phyloP scores from a whole-genome alignment of 768 basidiomycete species.

The Hortiboletus campestris region DNA sequence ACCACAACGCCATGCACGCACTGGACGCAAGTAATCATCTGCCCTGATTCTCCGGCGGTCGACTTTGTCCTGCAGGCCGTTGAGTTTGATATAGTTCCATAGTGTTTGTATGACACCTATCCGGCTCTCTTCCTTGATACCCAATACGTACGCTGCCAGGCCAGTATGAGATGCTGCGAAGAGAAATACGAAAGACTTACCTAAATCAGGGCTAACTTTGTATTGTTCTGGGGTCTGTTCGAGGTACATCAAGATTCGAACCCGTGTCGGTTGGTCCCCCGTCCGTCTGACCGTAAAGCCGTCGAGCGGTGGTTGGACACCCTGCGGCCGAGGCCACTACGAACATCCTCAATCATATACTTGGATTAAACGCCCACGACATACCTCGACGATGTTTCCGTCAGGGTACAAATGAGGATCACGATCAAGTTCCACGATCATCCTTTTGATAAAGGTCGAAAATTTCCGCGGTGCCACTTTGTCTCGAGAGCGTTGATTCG shows the following conservation, averaged over 20 bases:
- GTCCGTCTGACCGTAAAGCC: slow-evolving; percentile 83
- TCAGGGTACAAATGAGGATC: slow-evolving; percentile 80
- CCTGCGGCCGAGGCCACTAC: slow-evolving; percentile 64
- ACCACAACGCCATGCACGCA: slow-evolving; percentile 32
- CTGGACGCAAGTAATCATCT: slow-evolving; percentile 66
- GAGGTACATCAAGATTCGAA: slow-evolving; percentile 81
- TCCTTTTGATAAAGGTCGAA: slow-evolving; percentile 78
- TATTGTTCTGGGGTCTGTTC: slow-evolving; percentile 88
- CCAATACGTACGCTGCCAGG: slow-evolving; percentile 56
- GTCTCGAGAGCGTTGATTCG: slow-evolving; percentile 64
- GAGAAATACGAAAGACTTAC: slow-evolving; percentile 33
- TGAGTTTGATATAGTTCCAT: slow-evolving; percentile 91
- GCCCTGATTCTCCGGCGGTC: slow-evolving; percentile 69
- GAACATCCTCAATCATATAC: neutral
- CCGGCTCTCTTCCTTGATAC: slow-evolving; percentile 82
- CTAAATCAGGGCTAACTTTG: slow-evolving; percentile 73
- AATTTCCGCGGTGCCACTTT: slow-evolving; percentile 70
- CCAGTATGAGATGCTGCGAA: slow-evolving; percentile 1
- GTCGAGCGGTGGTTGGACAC: slow-evolving; percentile 62
- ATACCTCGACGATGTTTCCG: slow-evolving; percentile 86
- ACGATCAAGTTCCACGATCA: slow-evolving; percentile 85
- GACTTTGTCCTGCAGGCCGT: slow-evolving; percentile 79
- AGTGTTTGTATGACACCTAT: slow-evolving; percentile 76
- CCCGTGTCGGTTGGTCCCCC: slow-evolving; percentile 75
- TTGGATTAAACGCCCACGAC: neutral